A percentile compares a stretch with the other conserved stretches of the same genome.
Conservation (phyloP, 2,329 filamentous ascomycete genomes). For the Arthrobotrys conoides region DNA sequence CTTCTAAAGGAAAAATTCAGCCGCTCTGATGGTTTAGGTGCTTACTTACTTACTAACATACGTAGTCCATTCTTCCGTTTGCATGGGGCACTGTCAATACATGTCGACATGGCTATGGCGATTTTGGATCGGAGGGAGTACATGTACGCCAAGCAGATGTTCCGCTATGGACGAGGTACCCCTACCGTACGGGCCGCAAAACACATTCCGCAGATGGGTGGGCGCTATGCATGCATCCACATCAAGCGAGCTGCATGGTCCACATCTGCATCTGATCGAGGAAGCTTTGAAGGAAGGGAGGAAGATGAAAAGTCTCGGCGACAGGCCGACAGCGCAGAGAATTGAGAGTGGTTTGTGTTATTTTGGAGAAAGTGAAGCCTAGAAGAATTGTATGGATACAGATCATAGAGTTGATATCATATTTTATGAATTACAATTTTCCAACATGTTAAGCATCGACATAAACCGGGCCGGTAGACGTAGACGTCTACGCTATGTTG, state of each 20-base stretch:
- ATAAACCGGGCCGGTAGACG: too few species aligned
- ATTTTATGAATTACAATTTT: neutral
- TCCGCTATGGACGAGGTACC: slow-evolving; percentile 9
- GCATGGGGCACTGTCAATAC: neutral
- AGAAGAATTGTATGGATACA: neutral
- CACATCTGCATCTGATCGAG: slow-evolving; percentile 28
- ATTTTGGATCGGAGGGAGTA: neutral
- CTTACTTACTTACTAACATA: too few species aligned
- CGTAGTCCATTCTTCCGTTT: slow-evolving; percentile 6
- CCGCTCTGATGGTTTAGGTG: slow-evolving; percentile 8
- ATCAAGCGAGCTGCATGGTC: slow-evolving; percentile 22
- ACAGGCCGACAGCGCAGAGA: neutral
- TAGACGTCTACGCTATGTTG: too few species aligned
- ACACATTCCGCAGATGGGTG: slow-evolving; percentile 24
- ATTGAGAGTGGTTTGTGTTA: neutral
- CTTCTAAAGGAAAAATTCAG: slow-evolving; percentile 6
- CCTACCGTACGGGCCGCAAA: slow-evolving; percentile 10
- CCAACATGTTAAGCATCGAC: too few species aligned
- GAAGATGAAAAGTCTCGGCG: neutral
- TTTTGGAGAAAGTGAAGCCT: neutral
- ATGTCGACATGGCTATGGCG: neutral
- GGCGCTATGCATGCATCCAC: slow-evolving; percentile 17
- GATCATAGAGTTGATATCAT: neutral
- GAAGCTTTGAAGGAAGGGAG: neutral
- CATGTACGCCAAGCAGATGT: slow-evolving; percentile 9